A percentile compares a stretch with the other conserved stretches of the same genome.
phyloP scores from a whole-genome alignment of 2,329 filamentous ascomycete species.

The Talaromyces marneffei region DNA sequence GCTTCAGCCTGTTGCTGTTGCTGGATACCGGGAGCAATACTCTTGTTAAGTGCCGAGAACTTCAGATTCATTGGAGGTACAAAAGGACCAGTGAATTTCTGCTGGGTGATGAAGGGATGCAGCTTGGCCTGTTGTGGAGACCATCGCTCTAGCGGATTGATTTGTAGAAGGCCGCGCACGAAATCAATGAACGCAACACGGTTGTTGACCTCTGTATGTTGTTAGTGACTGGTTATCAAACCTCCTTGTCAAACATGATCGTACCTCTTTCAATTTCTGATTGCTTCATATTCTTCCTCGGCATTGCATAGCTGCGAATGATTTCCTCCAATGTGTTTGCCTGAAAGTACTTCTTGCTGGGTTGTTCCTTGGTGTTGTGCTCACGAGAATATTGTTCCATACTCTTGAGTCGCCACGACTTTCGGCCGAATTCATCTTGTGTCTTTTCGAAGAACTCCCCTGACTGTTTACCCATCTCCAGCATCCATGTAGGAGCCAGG shows the following conservation, averaged over 20 bases:
- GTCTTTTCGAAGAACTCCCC: slow-evolving; percentile 95
- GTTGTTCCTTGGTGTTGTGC: slow-evolving; percentile 93
- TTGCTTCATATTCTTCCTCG: slow-evolving; percentile 98
- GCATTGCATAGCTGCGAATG: slow-evolving; percentile 97
- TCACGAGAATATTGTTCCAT: slow-evolving; percentile 98
- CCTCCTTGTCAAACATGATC: slow-evolving; percentile 24
- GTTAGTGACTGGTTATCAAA: slow-evolving; percentile 9
- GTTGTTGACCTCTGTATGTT: slow-evolving; percentile 84
- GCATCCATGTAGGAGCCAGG: slow-evolving; percentile 95
- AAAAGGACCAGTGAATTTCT: slow-evolving; percentile 94
- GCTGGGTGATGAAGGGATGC: slow-evolving; percentile 96
- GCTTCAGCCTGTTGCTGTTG: slow-evolving; percentile 95
- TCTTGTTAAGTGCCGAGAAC: slow-evolving; percentile 74
- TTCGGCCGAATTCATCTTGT: slow-evolving; percentile 84
- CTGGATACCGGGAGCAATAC: slow-evolving; percentile 85
- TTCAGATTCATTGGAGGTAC: slow-evolving; percentile 97
- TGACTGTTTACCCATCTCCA: slow-evolving; percentile 97
- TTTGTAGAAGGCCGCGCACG: slow-evolving; percentile 83
- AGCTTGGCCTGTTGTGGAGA: slow-evolving; percentile 95
- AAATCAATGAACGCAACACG: slow-evolving; percentile 97
- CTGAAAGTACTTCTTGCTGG: slow-evolving; percentile 99
- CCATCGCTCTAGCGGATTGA: slow-evolving; percentile 95
- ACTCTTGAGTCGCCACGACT: slow-evolving; percentile 85
- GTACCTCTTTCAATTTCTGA: slow-evolving; percentile 91
- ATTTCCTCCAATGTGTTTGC: slow-evolving; percentile 92